Base-by-base conservation (phyloP, 2,329 filamentous ascomycete genomes). In the Scortechinia acanthostroma region DNA sequence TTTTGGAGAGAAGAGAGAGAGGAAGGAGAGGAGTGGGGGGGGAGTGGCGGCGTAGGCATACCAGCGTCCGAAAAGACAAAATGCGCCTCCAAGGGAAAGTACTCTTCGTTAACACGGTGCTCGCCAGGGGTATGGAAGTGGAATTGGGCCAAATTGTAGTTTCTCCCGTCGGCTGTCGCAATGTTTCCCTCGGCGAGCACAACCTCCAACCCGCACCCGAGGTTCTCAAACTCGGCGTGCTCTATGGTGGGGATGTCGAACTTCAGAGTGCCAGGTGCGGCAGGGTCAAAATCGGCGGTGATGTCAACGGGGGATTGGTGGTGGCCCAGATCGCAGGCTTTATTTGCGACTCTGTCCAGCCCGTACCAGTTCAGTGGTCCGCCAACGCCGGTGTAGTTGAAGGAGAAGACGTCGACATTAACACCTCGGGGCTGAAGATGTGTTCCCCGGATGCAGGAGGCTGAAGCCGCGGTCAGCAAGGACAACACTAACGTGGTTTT, bases 81-180 rank as follows among this genome's bases (percentile, higher is more conserved):
- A 51, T 69, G 66, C 21, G 64, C 59, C 49, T 69, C 66, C 48
- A 65, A 52, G 14, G 65, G 60, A 46, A 57, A 68, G 51, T 61
- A 55, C 49, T 63, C 60, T 4, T 66, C 57, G 54, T 67, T 51
- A 55, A 80, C 61, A 42, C 70, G 66, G 52, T 82, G 77, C 63
- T 82, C 77, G 37, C 73, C 74, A 1, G 77, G 76, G 0, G 74
- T 73, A 54, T 81, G 77, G 60, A 80, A 76, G 58, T 80, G 77
- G 61, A 79, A 80, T 51, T 80, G 76, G 42, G 59, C 60, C 14
- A 79, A 61, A 0, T 51, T 53, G 56, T 70, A 77, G 15, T 61
- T 53, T 15, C 57, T 56, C 22, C 61, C 63, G 2, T 52, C 59
- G 20, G 71, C 54, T 0, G 51, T n/a, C n/a, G n/a, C 60, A 3